A percentile compares a stretch with the other conserved stretches of the same genome.
phyloP scores from a whole-genome alignment of 1,284 basidiomycete genomes.

The Termitomyces sp. region DNA sequence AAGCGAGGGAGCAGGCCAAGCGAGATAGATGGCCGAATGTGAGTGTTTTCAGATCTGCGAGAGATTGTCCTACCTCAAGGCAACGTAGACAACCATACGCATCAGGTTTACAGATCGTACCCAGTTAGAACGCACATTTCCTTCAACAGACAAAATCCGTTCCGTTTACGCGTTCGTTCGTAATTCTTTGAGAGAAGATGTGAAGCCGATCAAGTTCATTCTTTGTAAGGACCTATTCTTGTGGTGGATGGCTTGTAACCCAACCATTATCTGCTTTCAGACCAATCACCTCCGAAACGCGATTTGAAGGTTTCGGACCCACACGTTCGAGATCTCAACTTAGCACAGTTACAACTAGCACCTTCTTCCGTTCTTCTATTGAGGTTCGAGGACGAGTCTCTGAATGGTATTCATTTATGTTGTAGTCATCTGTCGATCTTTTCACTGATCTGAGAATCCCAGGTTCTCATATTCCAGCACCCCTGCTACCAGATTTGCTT shows the following conservation, averaged over 20 bases:
- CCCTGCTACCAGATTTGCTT: slow-evolving; percentile 55
- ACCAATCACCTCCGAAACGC: slow-evolving; percentile 74
- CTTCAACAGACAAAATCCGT: slow-evolving; percentile 71
- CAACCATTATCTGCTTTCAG: slow-evolving; percentile 30
- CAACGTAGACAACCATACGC: slow-evolving; percentile 68
- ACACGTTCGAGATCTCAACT: slow-evolving; percentile 57
- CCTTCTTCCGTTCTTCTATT: slow-evolving; percentile 77
- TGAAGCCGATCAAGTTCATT: slow-evolving; percentile 72
- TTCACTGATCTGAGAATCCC: slow-evolving; percentile 2
- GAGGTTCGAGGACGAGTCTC: slow-evolving; percentile 64
- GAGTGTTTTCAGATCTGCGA: slow-evolving; percentile 19
- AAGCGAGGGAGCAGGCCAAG: slow-evolving; percentile 58
- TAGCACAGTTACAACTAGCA: slow-evolving; percentile 70
- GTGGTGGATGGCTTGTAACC: neutral
- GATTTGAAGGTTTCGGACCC: slow-evolving; percentile 79
- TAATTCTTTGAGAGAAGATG: slow-evolving; percentile 63
- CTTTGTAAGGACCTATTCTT: slow-evolving; percentile 53
- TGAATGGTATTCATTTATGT: slow-evolving; percentile 59
- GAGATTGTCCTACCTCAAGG: slow-evolving; percentile 4
- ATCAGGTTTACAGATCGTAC: slow-evolving; percentile 78
- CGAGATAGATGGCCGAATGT: slow-evolving; percentile 71
- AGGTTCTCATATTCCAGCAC: slow-evolving; percentile 54
- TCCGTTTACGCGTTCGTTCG: slow-evolving; percentile 82
- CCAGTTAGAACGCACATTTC: slow-evolving; percentile 76
- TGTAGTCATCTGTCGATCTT: neutral